Base-by-base conservation (phyloP, 768 basidiomycete genomes). In the Tricholoma terreum region DNA sequence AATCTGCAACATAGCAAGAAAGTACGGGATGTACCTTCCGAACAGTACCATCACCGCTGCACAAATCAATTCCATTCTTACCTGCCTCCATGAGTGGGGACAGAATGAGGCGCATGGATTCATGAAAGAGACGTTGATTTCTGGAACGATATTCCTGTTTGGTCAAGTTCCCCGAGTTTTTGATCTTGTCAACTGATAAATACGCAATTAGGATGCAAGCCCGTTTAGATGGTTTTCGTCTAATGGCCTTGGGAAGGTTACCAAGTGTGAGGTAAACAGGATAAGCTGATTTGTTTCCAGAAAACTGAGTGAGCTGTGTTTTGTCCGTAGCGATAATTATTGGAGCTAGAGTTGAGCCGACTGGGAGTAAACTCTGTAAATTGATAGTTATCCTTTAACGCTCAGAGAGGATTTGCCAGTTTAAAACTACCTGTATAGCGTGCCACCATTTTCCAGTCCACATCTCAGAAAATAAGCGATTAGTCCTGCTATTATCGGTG, bases 371-470 rank as follows among this genome's bases (percentile, higher is more conserved):
- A 22, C 34, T 60, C n/a, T 57, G 27, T 24, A 30, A n/a, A 36
- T 30, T 48, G 42, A 35, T 60, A 31, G 38, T 19, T 40, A 22
- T 31, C 5, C 46, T 22, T 14, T 21, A 17, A 30, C 6, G 19
- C 7, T 8, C 31, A 40, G 19, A 22, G 4, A 38, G 36, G n/a
- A n/a, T 42, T 42, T 19, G 6, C 10, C 17, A 27, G 34, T 22
- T 19, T 49, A 21, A 35, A 62, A 72, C 24, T 58, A 80, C 80
- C 71, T 82, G 81, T 0, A 69, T 75, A 4, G 50, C 40, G 77
- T 79, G 80, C 82, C 80, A 82, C 82, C 82, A 83, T 45, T 73
- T 70, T 0, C 74, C 77, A 0, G 77, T 82, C 42, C 79, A 68
- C 72, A 81, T 73, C 40, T 81, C 78, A 58, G 71, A 64, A 57